Evolutionary conservation across 208 protist genomes (phyloP), one percentile per base, ranked within the genome.

Genomic region (Trypanosoma rangeli): DNA sequence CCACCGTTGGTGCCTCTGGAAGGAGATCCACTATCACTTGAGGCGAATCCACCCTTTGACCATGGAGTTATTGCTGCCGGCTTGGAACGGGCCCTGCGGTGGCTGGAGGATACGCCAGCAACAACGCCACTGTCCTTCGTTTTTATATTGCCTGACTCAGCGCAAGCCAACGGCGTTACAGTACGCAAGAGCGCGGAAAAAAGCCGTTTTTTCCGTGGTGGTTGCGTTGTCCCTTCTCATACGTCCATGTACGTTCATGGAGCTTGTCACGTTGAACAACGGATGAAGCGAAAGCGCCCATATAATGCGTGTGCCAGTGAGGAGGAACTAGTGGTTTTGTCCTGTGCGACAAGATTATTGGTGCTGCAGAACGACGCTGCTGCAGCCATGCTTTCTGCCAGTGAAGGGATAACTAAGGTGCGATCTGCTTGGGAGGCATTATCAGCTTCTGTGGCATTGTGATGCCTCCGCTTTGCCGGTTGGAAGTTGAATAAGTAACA

Each of bases 21-120:
- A 33, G 61, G 44, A 0, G 68, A 33, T 9, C 16, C 18, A 29
- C 26, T 81, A 22, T 58, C 68, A 8, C 39, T 82, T 13, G 80
- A 85, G 64, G 74, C 70, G 49, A 85, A 82, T 55, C 80, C 80
- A 20, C 80, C 80, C 1, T 82, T 85, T 53, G 65, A 82, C 53
- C 72, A 85, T 65, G 68, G 74, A 13, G 76, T 81, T 16, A 74
- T 85, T 37, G 76, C 71, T 3, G 70, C 76, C 5, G 67, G 70
- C 55, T 79, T 85, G 49, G 22, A 24, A 48, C 80, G 77, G 48
- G 70, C 78, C 10, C 62, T 79, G 56, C 15, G 39, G 54, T 79
- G 67, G 58, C 35, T 85, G 26, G 44, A 72, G 26, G 64, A 22
- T 5, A 59, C 55, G 26, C 55, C 57, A 5, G 5, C 50, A 18